Conservation (phyloP, 192 early-diverging fungal species). For the Backusella tuberculispora region DNA sequence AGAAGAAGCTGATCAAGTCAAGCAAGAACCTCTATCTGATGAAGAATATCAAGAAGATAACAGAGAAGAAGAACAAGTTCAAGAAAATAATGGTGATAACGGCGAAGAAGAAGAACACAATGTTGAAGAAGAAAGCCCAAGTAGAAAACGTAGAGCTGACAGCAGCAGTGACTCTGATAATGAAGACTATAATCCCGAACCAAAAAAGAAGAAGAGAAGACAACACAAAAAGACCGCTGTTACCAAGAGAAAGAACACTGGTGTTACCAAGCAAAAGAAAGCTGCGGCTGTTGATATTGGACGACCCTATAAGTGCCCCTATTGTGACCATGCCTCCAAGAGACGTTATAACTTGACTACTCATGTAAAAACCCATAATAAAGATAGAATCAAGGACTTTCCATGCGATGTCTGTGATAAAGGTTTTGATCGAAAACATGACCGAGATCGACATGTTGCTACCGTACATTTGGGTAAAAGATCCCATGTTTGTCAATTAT, state of each 20-base stretch:
- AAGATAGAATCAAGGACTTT: conserved; percentile 60
- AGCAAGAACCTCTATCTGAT: neutral
- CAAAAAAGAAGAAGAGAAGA: neutral
- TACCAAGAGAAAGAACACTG: neutral
- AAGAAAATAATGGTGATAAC: neutral
- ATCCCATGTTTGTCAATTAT: conserved; percentile 55
- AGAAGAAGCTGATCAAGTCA: neutral
- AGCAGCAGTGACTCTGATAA: neutral
- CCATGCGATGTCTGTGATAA: conserved; percentile 62
- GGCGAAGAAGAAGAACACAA: neutral
- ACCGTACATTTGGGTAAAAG: conserved; percentile 68
- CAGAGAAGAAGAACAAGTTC: neutral
- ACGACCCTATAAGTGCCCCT: neutral
- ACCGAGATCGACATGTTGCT: conserved; percentile 69
- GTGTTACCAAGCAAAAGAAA: neutral
- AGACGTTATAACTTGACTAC: conserved; percentile 81
- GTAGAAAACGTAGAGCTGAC: neutral
- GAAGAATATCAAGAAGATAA: neutral
- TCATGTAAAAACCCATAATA: conserved; percentile 74
- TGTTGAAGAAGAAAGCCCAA: neutral
- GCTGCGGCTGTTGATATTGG: neutral
- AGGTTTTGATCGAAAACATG: conserved; percentile 77
- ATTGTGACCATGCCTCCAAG: neutral
- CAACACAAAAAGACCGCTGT: neutral
- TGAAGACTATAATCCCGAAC: neutral